Evolutionary conservation across 129 eudicot genomes (phyloP).

Genomic region (Kitagawia praeruptora): DNA sequence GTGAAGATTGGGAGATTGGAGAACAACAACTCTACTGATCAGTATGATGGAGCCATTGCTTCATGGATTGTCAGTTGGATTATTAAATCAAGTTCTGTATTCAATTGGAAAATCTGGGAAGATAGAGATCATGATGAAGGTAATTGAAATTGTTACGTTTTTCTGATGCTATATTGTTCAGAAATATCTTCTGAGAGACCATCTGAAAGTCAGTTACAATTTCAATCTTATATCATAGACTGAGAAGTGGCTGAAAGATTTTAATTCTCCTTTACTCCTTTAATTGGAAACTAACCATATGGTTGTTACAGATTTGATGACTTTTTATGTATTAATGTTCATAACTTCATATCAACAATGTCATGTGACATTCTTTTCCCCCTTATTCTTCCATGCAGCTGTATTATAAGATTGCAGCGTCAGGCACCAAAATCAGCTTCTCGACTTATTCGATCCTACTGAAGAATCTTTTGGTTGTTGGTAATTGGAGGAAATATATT

Average conservation of each 20-base stretch:
- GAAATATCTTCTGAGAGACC: neutral
- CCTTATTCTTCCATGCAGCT: constrained; percentile 40
- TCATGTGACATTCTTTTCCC: neutral
- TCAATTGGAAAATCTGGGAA: no score
- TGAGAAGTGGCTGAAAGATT: neutral
- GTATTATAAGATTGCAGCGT: constrained; percentile 68
- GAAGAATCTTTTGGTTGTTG: constrained; percentile 71
- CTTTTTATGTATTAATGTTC: neutral
- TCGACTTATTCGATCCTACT: constrained; percentile 68
- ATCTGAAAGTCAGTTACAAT: neutral
- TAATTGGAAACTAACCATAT: neutral
- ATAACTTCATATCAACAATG: neutral
- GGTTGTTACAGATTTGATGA: neutral
- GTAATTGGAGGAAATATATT: constrained; percentile 88
- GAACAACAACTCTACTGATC: no score
- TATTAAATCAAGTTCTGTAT: no score
- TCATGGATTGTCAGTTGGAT: no score
- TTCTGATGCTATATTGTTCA: neutral
- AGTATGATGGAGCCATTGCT: no score
- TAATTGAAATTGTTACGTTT: constrained; percentile 13
- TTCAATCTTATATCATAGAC: neutral
- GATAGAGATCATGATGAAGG: constrained; percentile 99
- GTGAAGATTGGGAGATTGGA: no score
- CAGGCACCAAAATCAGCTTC: constrained; percentile 49
- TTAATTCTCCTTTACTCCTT: neutral